Evolutionary conservation across 2,329 filamentous ascomycete genomes (phyloP), one percentile per base, ranked within the genome.

Genomic region (Trichoderma simmonsii): DNA sequence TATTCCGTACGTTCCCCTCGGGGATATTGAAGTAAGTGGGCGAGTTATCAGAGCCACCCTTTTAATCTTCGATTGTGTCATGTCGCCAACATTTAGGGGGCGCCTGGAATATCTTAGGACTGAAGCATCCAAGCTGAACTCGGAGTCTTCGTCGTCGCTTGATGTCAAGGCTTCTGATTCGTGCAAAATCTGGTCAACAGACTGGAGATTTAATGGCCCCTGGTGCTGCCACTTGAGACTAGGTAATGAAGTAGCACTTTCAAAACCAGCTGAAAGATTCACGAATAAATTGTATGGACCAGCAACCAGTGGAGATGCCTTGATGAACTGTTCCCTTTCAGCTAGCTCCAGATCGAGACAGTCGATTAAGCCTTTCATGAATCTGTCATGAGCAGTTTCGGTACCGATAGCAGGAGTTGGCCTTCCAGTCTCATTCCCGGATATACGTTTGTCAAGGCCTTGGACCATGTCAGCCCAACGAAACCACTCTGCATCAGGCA

Each of bases 281-380:
- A 82, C 66, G 9, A 80, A 81, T 28, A 80, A 77, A 69, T 81
- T 81, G 71, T 79, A 75, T 70, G 79, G 80, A 1, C 79, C 79
- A 5, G 79, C 78, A 48, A 73, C 76, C 6, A 73, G 73, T 2
- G 71, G 71, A 3, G 69, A 71, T 9, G 76, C 75, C 9, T 73
- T 74, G 15, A 76, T 71, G 59, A 81, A 81, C 3, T 72, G 75
- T 14, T 77, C 72, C 1, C 72, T 70, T 76, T 78, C 78, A 28
- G 83, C 83, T 65, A 83, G 77, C 74, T 89, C 87, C 82, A 86
- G 85, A 21, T 79, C 79, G 36, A 82, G 78, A 64, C 85, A 86
- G 9, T 80, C 81, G 34, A 82, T 80, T 51, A 86, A 18, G n/a
- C 73, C 76, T 51, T 74, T 71, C 28, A 74, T 43, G 34, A 82